Percentiles rank a stretch among this genome's conserved stretches.
Evolutionary conservation across 208 protist genomes (phyloP).

Genomic region (Trypanosoma rangeli): DNA sequence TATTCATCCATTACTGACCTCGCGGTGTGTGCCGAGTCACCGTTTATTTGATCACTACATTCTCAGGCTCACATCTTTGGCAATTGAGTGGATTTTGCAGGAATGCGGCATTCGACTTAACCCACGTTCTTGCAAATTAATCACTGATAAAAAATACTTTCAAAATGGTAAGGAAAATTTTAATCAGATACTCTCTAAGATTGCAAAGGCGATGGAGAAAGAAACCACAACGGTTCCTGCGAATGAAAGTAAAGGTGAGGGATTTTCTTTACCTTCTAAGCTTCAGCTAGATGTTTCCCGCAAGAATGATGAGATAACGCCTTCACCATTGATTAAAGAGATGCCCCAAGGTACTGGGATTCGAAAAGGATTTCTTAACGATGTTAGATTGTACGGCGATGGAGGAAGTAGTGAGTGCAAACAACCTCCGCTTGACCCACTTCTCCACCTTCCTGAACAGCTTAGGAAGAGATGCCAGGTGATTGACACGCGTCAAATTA

Average conservation of each 20-base stretch:
- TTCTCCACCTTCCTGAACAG: conserved; percentile 71
- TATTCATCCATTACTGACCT: conserved; percentile 67
- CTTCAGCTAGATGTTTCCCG: conserved; percentile 19
- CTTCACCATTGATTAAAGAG: conserved; percentile 54
- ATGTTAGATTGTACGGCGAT: conserved; percentile 53
- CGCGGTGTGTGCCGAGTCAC: conserved; percentile 38
- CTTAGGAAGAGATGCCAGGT: conserved; percentile 76
- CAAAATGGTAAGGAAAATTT: conserved; percentile 10
- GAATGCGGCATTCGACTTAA: conserved; percentile 67
- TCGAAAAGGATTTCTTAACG: conserved; percentile 71
- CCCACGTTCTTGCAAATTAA: conserved; percentile 37
- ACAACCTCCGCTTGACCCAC: conserved; percentile 49
- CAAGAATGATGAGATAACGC: conserved; percentile 12
- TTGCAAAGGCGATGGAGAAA: conserved; percentile 25
- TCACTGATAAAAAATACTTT: conserved; percentile 46
- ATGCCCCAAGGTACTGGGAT: conserved; percentile 51
- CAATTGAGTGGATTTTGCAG: conserved; percentile 76
- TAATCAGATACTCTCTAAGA: conserved; percentile 18
- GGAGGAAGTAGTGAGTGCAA: conserved; percentile 58
- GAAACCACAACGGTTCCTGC: conserved; percentile 14
- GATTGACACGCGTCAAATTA: conserved; percentile 53
- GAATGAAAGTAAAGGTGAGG: not conserved
- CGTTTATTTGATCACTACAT: conserved; percentile 65
- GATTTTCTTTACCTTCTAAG: conserved; percentile 10
- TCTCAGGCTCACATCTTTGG: conserved; percentile 48